These are phyloP conservation scores for Pigoraptor vietnamica DNA, from an alignment of 78 protist genomes.

Conservation along the genomic window DNA sequence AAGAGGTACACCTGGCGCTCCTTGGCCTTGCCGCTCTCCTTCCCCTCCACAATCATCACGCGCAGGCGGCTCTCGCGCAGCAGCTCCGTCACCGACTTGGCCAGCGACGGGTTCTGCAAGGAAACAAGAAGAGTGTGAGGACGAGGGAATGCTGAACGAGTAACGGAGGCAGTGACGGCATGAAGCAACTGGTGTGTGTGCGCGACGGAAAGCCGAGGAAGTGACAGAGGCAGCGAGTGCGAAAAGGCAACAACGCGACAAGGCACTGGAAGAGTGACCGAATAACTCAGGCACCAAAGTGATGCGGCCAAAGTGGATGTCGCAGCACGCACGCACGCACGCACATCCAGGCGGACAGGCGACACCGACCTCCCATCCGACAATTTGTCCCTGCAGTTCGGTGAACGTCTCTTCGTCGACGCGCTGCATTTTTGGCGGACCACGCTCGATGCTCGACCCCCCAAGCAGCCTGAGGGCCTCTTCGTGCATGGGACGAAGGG, in stretches of 20 bases:
- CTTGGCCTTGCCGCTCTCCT: neutral
- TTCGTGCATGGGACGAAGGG: neutral
- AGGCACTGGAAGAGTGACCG: too few relatives aligned
- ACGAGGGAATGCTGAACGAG: neutral
- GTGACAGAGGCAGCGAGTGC: too few relatives aligned
- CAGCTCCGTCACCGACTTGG: neutral
- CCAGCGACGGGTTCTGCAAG: too few relatives aligned
- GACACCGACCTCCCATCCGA: neutral
- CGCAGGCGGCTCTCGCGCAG: neutral
- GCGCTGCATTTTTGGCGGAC: neutral
- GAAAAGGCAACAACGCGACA: too few relatives aligned
- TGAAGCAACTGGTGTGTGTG: too few relatives aligned
- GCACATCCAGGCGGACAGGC: neutral
- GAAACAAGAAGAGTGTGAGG: neutral
- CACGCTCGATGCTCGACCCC: too few relatives aligned
- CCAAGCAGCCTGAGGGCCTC: neutral
- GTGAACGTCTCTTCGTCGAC: neutral
- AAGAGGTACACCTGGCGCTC: neutral
- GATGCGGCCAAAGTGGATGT: too few relatives aligned
- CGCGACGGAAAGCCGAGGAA: too few relatives aligned
- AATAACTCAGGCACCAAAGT: too few relatives aligned
- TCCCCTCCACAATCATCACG: neutral
- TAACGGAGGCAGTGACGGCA: too few relatives aligned
- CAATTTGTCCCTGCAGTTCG: neutral
- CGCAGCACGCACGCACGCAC: too few relatives aligned